These are phyloP conservation scores for Carex littledalei DNA, from an alignment of 176 grass and related monocot species.

Conservation along the genomic window DNA sequence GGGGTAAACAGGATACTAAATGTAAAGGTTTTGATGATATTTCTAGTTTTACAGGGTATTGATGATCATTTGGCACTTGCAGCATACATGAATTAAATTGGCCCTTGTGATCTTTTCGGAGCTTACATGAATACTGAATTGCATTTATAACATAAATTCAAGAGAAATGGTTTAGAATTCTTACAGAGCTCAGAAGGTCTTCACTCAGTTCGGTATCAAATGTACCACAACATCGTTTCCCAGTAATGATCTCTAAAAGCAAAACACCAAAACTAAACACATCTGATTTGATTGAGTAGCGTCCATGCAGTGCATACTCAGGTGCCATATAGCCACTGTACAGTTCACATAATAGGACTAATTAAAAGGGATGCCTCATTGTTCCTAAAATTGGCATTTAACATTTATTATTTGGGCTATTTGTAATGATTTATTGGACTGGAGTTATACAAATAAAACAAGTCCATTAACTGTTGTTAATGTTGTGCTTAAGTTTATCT, in stretches of 20 bases:
- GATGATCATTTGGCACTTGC: not conserved
- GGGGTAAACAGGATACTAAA: not conserved
- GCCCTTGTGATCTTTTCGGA: not conserved
- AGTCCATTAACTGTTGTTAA: not conserved
- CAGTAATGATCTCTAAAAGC: constrained; percentile 56
- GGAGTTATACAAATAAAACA: not conserved
- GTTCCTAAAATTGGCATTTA: constrained; percentile 10
- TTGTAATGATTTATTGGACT: not conserved
- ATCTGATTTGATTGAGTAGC: constrained; percentile 60
- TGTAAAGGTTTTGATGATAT: not conserved
- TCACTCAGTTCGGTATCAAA: not conserved
- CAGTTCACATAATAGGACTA: constrained; percentile 6
- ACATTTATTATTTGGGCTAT: not conserved
- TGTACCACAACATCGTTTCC: constrained; percentile 29
- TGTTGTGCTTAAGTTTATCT: too few relatives aligned
- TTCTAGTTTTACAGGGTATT: not conserved
- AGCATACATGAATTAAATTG: not conserved
- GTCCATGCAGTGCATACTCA: constrained; percentile 60
- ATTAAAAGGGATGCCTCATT: constrained; percentile 1
- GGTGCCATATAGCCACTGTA: constrained; percentile 75
- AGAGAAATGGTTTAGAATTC: not conserved
- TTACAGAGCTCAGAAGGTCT: constrained; percentile 17
- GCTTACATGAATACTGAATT: not conserved
- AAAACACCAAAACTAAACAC: constrained; percentile 71
- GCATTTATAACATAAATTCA: not conserved